Conservation (phyloP, 2,329 filamentous ascomycete species). For the Ophiostoma populinum region DNA sequence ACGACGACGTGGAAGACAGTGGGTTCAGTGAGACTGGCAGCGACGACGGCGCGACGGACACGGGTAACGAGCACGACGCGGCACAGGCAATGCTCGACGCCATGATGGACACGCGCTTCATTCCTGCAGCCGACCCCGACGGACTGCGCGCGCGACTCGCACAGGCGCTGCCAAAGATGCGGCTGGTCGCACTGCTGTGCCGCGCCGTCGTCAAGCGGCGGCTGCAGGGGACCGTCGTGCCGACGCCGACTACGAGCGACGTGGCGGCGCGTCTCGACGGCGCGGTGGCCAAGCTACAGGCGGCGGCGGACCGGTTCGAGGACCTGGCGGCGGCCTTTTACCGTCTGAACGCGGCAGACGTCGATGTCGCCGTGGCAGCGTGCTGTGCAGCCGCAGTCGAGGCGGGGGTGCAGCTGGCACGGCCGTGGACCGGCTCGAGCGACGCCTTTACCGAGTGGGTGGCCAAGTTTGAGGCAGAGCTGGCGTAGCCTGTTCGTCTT, state of each 20-base stretch:
- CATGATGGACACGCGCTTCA: conserved; percentile 45
- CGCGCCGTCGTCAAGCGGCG: conserved; percentile 53
- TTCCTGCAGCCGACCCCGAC: conserved; percentile 47
- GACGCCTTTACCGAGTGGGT: conserved; percentile 72
- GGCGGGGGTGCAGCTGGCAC: conserved; percentile 35
- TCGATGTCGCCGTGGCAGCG: conserved; percentile 38
- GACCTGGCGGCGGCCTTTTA: conserved; percentile 60
- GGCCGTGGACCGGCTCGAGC: conserved; percentile 42
- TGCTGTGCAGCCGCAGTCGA: conserved; percentile 43
- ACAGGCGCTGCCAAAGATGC: conserved; percentile 43
- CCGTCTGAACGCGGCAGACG: conserved; percentile 40
- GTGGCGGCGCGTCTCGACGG: conserved; percentile 33
- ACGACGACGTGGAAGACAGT: conserved; percentile 23
- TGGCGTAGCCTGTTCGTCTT: too few relatives aligned
- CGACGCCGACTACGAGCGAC: conserved; percentile 13
- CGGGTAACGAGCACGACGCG: conserved; percentile 18
- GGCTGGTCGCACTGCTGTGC: conserved; percentile 51
- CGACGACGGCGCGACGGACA: conserved; percentile 6
- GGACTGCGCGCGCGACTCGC: conserved; percentile 49
- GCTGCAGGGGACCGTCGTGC: conserved; percentile 39
- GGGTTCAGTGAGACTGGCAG: conserved; percentile 17
- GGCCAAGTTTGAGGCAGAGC: conserved; percentile 29
- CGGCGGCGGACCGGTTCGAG: conserved; percentile 50
- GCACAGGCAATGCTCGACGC: conserved; percentile 47
- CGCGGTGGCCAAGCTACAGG: conserved; percentile 35